Conservation (phyloP, 441 rosid genomes). For the Flueggea neowawraea region DNA sequence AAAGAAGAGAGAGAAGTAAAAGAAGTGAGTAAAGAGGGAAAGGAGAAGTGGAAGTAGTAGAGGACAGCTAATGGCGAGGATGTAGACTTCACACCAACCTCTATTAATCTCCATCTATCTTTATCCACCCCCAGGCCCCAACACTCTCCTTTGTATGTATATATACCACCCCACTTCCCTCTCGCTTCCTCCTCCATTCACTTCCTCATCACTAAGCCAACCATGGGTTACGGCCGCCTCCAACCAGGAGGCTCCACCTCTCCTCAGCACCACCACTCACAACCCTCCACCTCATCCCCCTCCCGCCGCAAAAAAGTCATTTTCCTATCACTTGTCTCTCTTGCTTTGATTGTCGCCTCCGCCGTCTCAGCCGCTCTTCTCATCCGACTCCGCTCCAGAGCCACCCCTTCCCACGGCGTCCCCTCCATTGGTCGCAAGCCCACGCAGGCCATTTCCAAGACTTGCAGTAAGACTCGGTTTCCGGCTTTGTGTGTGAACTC, state of each 20-base stretch:
- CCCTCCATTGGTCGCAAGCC: constrained; percentile 40
- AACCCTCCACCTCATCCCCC: constrained; percentile 5
- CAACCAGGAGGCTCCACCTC: too few relatives aligned
- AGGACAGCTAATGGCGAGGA: constrained; percentile 27
- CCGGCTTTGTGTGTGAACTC: constrained; percentile 68
- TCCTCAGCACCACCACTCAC: constrained; percentile 15
- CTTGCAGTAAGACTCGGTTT: constrained; percentile 64
- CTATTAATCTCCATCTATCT: constrained; percentile 6
- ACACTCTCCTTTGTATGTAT: background rate
- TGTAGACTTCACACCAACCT: constrained; percentile 29
- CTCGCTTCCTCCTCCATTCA: background rate
- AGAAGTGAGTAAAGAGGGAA: too few relatives aligned
- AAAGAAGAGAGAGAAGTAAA: too few relatives aligned
- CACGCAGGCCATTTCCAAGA: constrained; percentile 57
- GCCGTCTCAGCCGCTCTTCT: constrained; percentile 46
- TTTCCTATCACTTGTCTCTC: constrained; percentile 39
- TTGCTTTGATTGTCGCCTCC: constrained; percentile 49
- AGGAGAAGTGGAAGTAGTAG: constrained; percentile 9
- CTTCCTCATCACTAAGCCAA: constrained; percentile 8
- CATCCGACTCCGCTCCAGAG: constrained; percentile 28
- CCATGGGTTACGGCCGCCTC: too few relatives aligned
- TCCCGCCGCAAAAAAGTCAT: constrained; percentile 37
- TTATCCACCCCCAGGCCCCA: background rate
- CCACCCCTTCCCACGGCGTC: constrained; percentile 16
- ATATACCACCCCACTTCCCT: background rate